Percentiles rank a stretch among this genome's conserved stretches.
Evolutionary conservation across 768 basidiomycete genomes (phyloP).

Genomic region (Boletales sp.): DNA sequence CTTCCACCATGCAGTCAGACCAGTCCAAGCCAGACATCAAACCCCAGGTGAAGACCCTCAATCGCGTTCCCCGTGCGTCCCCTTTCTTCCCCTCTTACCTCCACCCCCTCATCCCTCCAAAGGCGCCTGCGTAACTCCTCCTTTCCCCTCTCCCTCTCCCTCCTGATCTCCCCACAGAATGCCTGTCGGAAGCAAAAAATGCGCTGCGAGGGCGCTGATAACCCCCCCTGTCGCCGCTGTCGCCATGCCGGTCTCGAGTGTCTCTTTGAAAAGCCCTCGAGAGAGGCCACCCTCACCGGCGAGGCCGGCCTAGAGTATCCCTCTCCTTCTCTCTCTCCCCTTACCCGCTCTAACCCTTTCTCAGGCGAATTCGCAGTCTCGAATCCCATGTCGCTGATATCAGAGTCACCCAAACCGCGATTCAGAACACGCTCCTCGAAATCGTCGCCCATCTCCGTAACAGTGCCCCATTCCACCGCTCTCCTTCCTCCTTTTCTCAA

Average conservation of each 20-base stretch:
- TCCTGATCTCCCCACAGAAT: slow-evolving; percentile 53
- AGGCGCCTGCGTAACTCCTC: slow-evolving; percentile 78
- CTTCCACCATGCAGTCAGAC: slow-evolving; percentile 33
- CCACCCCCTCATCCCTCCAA: slow-evolving; percentile 15
- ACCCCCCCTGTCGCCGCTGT: slow-evolving; percentile 94
- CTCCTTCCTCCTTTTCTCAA: slow-evolving; percentile 54
- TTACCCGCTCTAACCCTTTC: slow-evolving; percentile 13
- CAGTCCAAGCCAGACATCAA: slow-evolving; percentile 49
- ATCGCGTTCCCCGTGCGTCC: slow-evolving; percentile 80
- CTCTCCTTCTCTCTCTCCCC: slow-evolving; percentile 26
- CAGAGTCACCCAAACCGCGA: slow-evolving; percentile 64
- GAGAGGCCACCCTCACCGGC: slow-evolving; percentile 82
- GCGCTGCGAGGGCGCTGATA: slow-evolving; percentile 95
- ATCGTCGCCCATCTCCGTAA: slow-evolving; percentile 75
- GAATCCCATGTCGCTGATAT: slow-evolving; percentile 86
- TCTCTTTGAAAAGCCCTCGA: slow-evolving; percentile 90
- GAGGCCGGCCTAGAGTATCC: slow-evolving; percentile 83
- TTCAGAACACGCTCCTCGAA: slow-evolving; percentile 77
- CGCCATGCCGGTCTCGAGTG: slow-evolving; percentile 87
- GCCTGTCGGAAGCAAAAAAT: slow-evolving; percentile 96
- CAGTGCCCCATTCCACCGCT: slow-evolving; percentile 49
- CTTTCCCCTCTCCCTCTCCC: slow-evolving; percentile 13
- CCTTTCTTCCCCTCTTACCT: background rate
- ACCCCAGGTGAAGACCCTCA: slow-evolving; percentile 72
- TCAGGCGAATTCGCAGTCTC: slow-evolving; percentile 85